A percentile compares a stretch with the other conserved stretches of the same genome.
phyloP scores from a whole-genome alignment of 2,329 filamentous ascomycete genomes.

The Diaporthe helianthi region DNA sequence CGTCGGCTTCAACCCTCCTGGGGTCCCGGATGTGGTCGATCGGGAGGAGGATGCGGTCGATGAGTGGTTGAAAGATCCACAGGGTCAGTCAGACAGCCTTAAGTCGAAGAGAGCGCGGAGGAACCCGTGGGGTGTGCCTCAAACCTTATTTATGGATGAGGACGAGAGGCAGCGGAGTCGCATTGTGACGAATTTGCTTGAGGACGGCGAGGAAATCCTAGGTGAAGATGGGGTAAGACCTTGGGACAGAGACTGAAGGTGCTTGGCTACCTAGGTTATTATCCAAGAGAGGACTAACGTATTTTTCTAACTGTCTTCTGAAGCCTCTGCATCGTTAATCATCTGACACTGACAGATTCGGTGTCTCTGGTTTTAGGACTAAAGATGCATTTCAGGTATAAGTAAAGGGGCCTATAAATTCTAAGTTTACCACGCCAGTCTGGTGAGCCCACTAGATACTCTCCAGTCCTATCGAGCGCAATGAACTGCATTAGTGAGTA shows the following conservation, averaged over 20 bases:
- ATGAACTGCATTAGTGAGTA: too few relatives aligned
- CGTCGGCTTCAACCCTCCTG: constrained; percentile 70
- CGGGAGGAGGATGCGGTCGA: constrained; percentile 46
- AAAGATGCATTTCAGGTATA: too few relatives aligned
- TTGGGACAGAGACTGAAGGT: constrained; percentile 40
- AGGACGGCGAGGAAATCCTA: constrained; percentile 48
- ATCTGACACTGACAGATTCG: too few relatives aligned
- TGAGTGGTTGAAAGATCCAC: constrained; percentile 61
- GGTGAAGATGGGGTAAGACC: constrained; percentile 46
- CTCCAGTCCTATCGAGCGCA: too few relatives aligned
- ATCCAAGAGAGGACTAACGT: too few relatives aligned
- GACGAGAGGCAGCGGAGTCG: constrained; percentile 47
- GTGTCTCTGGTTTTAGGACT: too few relatives aligned
- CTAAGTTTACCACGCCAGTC: too few relatives aligned
- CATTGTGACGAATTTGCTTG: constrained; percentile 44
- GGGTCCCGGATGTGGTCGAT: constrained; percentile 38
- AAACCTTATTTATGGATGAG: constrained; percentile 52
- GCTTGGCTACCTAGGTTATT: too few relatives aligned
- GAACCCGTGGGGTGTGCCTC: constrained; percentile 56
- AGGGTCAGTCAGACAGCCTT: constrained; percentile 54
- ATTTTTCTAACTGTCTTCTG: too few relatives aligned
- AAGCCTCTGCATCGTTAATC: too few relatives aligned
- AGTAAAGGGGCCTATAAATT: too few relatives aligned
- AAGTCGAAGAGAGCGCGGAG: constrained; percentile 56
- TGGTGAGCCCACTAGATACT: too few relatives aligned